Evolutionary conservation across 2,329 filamentous ascomycete species (phyloP), one percentile per base, ranked within the genome.

Genomic region (Zymoseptoria tritici): DNA sequence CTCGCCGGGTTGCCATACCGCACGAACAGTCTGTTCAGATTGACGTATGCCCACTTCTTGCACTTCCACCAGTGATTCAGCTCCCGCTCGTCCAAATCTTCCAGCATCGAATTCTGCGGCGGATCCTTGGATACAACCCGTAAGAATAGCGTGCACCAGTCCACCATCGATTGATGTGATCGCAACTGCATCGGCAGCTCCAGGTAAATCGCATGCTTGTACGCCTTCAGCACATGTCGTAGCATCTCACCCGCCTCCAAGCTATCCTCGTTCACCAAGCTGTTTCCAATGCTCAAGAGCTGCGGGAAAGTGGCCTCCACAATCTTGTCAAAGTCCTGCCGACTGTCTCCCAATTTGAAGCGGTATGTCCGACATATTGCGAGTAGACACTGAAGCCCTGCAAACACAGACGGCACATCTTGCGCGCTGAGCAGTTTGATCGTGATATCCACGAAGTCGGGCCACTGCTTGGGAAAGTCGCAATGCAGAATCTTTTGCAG

Each of bases 11-110:
- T 97, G 61, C 94, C 94, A 71, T 99, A 96, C 76, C 92, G 67
- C 70, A 97, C 92, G 72, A 94, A 99, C 19, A 99, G 84, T 63
- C 94, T 85, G 78, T 99, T 99, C 68, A 99, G 78, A 76, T 97
- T 97, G 71, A 94, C 96, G 76, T 97, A 99, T 13, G 93, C 89
- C 94, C 94, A 97, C 77, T 99, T 99, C 86, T 97, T 97, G 64
- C 92, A 90, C 80, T 97, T 99, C 93, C 93, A 99, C 93, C 94
- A 99, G 75, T 97, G 91, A 73, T 96, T 92, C 70, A 88, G 84
- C 76, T 97, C 94, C 60, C 94, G 85, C 72, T 97, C 93, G 60
- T 90, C 86, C 56, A 88, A 78, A 62, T 90, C 90, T 61, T 95
- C 91, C 60, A 81, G 75, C 83, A 97, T 86, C 42, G 92, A 88